Conservation (phyloP, 2,329 filamentous ascomycete genomes). For the Penicillium occitanis region DNA sequence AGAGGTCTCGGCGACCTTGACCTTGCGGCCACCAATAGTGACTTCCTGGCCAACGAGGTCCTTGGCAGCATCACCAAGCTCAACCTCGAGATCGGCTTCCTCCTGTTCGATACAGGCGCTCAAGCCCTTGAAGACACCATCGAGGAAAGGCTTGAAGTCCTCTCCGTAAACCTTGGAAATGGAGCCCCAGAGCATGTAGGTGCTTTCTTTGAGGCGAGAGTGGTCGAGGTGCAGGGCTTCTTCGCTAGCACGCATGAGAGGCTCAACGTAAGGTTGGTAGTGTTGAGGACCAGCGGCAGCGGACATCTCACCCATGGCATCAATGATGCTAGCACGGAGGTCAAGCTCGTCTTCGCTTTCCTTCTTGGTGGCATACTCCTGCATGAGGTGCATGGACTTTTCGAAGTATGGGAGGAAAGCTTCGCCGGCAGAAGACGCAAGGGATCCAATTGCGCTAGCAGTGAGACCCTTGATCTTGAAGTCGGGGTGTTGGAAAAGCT, state of each 20-base stretch:
- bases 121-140: conserved; percentile 55
- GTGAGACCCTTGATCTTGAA: conserved; percentile 87
- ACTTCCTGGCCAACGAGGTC: conserved; percentile 75
- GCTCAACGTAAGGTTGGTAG: conserved; percentile 88
- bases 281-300: conserved; percentile 78
- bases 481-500: conserved; percentile 79
- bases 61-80: conserved; percentile 70
- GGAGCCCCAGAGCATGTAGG: conserved; percentile 94
- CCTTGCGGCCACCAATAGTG: conserved; percentile 76
- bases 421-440: conserved; percentile 79
- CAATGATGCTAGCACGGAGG: conserved; percentile 83
- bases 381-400: conserved; percentile 84
- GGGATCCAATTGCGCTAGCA: conserved; percentile 84
- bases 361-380: conserved; percentile 79
- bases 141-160: conserved; percentile 49
- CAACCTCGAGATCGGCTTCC: conserved; percentile 75
- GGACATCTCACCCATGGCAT: conserved; percentile 91
- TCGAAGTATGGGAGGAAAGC: conserved; percentile 90
- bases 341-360: conserved; percentile 87
- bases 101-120: conserved; percentile 86
- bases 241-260: conserved; percentile 88
- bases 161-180: conserved; percentile 91
- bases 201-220: conserved; percentile 88
- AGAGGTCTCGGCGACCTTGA: conserved; percentile 70
- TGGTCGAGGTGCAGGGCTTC: conserved; percentile 87